Percentiles rank a stretch among this genome's conserved stretches.
These are phyloP conservation scores for Plantago coronopus DNA, from an alignment of 305 asterid species.

Conservation along the genomic window DNA sequence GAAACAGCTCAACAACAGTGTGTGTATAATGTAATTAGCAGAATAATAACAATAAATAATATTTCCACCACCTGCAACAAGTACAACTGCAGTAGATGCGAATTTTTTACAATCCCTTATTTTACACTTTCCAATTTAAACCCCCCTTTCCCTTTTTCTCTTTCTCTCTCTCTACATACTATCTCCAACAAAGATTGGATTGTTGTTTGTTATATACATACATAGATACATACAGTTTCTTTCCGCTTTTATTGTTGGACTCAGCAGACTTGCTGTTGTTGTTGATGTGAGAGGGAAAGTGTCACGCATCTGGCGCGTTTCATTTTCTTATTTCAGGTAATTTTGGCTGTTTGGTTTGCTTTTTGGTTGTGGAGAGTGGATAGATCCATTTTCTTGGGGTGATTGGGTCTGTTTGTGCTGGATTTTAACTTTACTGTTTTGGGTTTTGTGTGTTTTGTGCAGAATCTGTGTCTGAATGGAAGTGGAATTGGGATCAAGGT, in stretches of 20 bases:
- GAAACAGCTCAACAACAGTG: too few species aligned
- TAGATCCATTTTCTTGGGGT: background rate
- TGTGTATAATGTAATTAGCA: too few species aligned
- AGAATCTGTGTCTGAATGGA: slow-evolving; percentile 11
- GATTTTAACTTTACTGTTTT: background rate
- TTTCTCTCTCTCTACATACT: too few species aligned
- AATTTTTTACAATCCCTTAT: too few species aligned
- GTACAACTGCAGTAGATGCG: too few species aligned
- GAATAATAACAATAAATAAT: too few species aligned
- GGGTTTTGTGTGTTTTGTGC: slow-evolving; percentile 6
- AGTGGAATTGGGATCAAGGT: background rate
- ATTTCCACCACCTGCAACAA: too few species aligned
- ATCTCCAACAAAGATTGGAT: too few species aligned
- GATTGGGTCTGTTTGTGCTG: background rate
- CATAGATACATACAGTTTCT: background rate
- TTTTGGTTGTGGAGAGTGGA: background rate
- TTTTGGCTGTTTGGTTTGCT: background rate
- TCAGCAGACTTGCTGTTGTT: too few species aligned
- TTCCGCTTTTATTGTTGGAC: background rate
- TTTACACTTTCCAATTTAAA: too few species aligned
- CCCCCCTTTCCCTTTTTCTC: too few species aligned
- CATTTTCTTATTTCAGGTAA: slow-evolving; percentile 5
- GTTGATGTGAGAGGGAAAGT: background rate
- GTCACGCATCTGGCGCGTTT: slow-evolving; percentile 7
- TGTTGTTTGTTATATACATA: too few species aligned